Evolutionary conservation across 495 filamentous ascomycete species (phyloP).

Genomic region (Penicillium arizonense): DNA sequence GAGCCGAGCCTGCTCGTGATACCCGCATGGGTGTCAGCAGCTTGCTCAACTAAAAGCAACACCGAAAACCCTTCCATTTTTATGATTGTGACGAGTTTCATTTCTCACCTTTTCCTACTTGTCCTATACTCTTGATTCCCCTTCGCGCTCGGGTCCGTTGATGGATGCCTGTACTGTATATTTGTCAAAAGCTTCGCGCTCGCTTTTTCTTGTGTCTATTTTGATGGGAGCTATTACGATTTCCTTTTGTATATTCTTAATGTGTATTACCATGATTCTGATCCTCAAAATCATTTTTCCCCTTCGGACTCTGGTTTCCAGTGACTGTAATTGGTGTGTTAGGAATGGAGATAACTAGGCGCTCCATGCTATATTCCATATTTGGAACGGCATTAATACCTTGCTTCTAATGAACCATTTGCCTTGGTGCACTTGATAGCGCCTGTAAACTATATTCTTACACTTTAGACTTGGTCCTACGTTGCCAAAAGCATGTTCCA

Average conservation of each 20-base stretch:
- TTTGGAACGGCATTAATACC: neutral
- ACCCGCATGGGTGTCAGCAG: conserved; percentile 45
- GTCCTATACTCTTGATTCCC: conserved; percentile 24
- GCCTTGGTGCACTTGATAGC: no score
- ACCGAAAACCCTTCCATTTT: neutral
- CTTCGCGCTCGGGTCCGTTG: conserved; percentile 11
- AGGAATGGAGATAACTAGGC: neutral
- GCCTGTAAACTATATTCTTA: no score
- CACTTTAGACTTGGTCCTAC: no score
- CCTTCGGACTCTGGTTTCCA: conserved; percentile 7
- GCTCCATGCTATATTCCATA: neutral
- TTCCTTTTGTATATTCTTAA: conserved; percentile 37
- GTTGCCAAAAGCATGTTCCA: no score
- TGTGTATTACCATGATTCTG: conserved; percentile 36
- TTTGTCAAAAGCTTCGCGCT: conserved; percentile 25
- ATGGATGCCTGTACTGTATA: conserved; percentile 27
- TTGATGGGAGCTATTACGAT: conserved; percentile 14
- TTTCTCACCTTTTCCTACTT: conserved; percentile 12
- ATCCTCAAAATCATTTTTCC: conserved; percentile 19
- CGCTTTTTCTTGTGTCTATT: conserved; percentile 21
- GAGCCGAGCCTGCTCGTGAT: conserved; percentile 33
- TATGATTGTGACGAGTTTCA: conserved; percentile 14
- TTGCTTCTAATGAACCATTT: neutral
- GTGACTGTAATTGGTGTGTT: conserved; percentile 11
- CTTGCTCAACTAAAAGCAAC: conserved; percentile 32